Conservation (phyloP, 768 basidiomycete genomes). For the Leccinum obscurum region DNA sequence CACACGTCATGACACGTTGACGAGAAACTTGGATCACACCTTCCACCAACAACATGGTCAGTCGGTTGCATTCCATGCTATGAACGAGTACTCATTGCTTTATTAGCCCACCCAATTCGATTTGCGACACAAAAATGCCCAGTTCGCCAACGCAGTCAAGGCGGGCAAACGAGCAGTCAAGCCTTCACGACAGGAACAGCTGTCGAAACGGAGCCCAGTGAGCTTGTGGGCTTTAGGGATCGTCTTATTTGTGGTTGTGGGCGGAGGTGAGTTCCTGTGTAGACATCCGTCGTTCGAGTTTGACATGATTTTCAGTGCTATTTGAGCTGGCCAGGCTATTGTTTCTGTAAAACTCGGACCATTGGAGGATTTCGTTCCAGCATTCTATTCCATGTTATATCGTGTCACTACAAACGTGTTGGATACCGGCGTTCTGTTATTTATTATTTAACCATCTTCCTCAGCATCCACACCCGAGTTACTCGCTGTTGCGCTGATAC, state of each 20-base stretch:
- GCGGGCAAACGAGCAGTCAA: slow-evolving; percentile 77
- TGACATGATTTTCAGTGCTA: slow-evolving; percentile 47
- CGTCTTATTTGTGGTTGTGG: slow-evolving; percentile 75
- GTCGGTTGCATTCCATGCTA: slow-evolving; percentile 7
- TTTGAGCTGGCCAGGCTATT: slow-evolving; percentile 70
- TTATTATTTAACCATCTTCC: slow-evolving; percentile 27
- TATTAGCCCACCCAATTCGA: slow-evolving; percentile 79
- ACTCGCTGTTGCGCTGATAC: slow-evolving; percentile 52
- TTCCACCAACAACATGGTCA: slow-evolving; percentile 31
- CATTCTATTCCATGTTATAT: background rate
- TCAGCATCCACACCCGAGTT: slow-evolving; percentile 51
- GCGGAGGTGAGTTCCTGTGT: slow-evolving; percentile 64
- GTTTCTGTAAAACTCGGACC: slow-evolving; percentile 50
- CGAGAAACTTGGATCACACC: background rate
- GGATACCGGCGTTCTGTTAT: slow-evolving; percentile 6
- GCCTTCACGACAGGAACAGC: slow-evolving; percentile 66
- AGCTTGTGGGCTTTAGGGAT: slow-evolving; percentile 71
- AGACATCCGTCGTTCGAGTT: background rate
- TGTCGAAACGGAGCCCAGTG: slow-evolving; percentile 74
- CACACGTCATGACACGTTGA: slow-evolving; percentile 24
- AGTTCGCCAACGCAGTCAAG: slow-evolving; percentile 74
- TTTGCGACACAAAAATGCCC: slow-evolving; percentile 74
- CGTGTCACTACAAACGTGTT: slow-evolving; percentile 13
- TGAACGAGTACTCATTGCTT: background rate
- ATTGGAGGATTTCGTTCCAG: slow-evolving; percentile 2